phyloP scores from a whole-genome alignment of 2,329 filamentous ascomycete species.

The Diaporthe humulicola region DNA sequence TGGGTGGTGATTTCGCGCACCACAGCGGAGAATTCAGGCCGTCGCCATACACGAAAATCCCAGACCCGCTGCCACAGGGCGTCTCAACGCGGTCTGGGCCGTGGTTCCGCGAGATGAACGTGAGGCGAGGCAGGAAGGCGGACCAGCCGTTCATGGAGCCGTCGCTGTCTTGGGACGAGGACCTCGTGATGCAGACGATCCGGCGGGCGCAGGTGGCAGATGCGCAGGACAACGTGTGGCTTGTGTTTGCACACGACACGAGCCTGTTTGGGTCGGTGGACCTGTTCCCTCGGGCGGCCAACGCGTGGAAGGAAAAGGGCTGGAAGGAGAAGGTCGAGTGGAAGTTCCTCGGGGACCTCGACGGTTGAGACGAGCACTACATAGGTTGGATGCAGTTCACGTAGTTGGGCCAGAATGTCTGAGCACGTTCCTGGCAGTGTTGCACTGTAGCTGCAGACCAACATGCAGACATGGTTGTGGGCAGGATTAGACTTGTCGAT shows the following conservation, averaged over 20 bases:
- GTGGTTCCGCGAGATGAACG: slow-evolving; percentile 34
- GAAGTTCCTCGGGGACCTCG: slow-evolving; percentile 40
- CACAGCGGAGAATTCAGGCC: slow-evolving; percentile 43
- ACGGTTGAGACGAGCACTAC: background rate
- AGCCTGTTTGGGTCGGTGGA: slow-evolving; percentile 38
- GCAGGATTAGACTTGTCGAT: too few species aligned
- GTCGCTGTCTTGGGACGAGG: background rate
- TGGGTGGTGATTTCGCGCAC: slow-evolving; percentile 45
- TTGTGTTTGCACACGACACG: slow-evolving; percentile 42
- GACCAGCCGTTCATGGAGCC: slow-evolving; percentile 29
- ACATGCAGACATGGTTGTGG: background rate
- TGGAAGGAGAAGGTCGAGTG: slow-evolving; percentile 40
- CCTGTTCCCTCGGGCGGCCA: slow-evolving; percentile 40
- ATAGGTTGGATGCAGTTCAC: too few species aligned
- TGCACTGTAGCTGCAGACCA: background rate
- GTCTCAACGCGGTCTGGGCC: background rate
- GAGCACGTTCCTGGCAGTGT: background rate
- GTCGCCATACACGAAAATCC: slow-evolving; percentile 39
- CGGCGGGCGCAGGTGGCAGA: slow-evolving; percentile 40
- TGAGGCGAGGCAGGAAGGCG: slow-evolving; percentile 35
- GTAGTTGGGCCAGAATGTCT: background rate
- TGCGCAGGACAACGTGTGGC: slow-evolving; percentile 40
- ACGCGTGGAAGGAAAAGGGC: slow-evolving; percentile 39
- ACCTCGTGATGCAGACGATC: slow-evolving; percentile 37
- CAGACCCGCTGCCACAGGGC: slow-evolving; percentile 32